These are phyloP conservation scores for Talaromyces wortmannii DNA, from an alignment of 495 filamentous ascomycete genomes.

Conservation along the genomic window DNA sequence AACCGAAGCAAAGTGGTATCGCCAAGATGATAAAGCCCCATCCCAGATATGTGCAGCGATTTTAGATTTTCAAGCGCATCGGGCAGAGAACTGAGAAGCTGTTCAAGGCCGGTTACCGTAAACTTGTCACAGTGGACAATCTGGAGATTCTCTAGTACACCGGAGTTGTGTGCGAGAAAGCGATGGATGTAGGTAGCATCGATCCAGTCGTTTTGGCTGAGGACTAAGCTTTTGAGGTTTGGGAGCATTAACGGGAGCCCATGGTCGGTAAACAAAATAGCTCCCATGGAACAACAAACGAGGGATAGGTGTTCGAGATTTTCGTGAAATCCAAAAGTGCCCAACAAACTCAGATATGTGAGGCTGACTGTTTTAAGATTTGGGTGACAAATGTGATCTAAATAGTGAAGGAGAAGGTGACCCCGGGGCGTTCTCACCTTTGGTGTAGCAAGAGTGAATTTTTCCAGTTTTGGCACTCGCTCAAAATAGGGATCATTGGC, in stretches of 20 bases:
- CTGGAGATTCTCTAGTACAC: conserved; percentile 19
- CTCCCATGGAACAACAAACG: background rate
- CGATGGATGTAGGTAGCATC: conserved; percentile 6
- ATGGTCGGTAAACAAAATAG: conserved; percentile 6
- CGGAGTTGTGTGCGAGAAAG: conserved; percentile 10
- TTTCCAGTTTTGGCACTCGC: conserved; percentile 27
- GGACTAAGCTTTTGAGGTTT: conserved; percentile 23
- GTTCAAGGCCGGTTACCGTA: background rate
- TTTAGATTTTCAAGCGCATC: conserved; percentile 11
- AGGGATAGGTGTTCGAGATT: conserved; percentile 26
- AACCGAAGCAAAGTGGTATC: conserved; percentile 13
- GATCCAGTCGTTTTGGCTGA: conserved; percentile 22
- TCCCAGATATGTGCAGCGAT: conserved; percentile 21
- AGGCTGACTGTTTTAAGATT: conserved; percentile 26
- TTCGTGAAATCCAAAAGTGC: conserved; percentile 15
- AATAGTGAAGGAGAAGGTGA: conserved; percentile 12
- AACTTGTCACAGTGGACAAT: conserved; percentile 22
- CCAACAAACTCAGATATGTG: conserved; percentile 14
- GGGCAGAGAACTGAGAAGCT: conserved; percentile 4
- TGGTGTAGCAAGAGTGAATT: conserved; percentile 16
- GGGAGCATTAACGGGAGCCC: conserved; percentile 9
- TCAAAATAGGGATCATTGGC: background rate
- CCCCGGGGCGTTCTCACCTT: conserved; percentile 5
- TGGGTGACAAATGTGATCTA: conserved; percentile 10
- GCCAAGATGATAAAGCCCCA: conserved; percentile 9